These are phyloP conservation scores for Apophysomyces trapeziformis DNA, from an alignment of 371 early-diverging fungal genomes.

Conservation along the genomic window DNA sequence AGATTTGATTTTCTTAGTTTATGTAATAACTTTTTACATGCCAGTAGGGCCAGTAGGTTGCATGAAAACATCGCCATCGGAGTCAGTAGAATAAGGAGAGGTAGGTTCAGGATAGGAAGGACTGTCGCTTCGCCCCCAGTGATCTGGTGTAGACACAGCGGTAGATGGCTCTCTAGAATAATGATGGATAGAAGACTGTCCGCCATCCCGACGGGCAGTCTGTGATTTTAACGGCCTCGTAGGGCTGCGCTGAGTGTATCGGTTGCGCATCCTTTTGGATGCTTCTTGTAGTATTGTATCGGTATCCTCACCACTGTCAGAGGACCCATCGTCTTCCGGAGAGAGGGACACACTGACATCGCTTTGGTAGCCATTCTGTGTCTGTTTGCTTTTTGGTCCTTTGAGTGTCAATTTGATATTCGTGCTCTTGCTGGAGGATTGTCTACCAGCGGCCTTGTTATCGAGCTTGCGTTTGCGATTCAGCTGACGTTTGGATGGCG, in stretches of 20 bases:
- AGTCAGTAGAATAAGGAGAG: slow-evolving; percentile 7
- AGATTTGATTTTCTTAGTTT: slow-evolving; percentile 4
- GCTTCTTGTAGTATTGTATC: slow-evolving; percentile 51
- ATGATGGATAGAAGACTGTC: not conserved
- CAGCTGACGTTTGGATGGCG: slow-evolving; percentile 40
- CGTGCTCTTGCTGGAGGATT: slow-evolving; percentile 12
- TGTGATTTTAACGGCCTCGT: slow-evolving; percentile 7
- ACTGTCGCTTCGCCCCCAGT: slow-evolving; percentile 2
- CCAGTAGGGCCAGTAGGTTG: slow-evolving; percentile 1
- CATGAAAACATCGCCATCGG: slow-evolving; percentile 5
- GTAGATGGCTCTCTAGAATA: slow-evolving; percentile 7
- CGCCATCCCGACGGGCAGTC: not conserved
- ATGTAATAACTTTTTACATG: slow-evolving; percentile 6
- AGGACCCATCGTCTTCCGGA: slow-evolving; percentile 7
- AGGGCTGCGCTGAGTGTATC: slow-evolving; percentile 13
- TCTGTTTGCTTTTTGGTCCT: slow-evolving; percentile 22
- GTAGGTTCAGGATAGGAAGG: slow-evolving; percentile 11
- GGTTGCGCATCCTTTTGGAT: slow-evolving; percentile 24
- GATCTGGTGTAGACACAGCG: slow-evolving; percentile 1
- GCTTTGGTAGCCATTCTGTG: slow-evolving; percentile 14
- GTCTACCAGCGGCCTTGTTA: slow-evolving; percentile 2
- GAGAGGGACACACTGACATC: not conserved
- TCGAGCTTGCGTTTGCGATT: slow-evolving; percentile 35
- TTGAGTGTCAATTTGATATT: slow-evolving; percentile 37
- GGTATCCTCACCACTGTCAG: slow-evolving; percentile 53